Evolutionary conservation across 2,329 filamentous ascomycete genomes (phyloP).

Genomic region (Penicillium italicum): DNA sequence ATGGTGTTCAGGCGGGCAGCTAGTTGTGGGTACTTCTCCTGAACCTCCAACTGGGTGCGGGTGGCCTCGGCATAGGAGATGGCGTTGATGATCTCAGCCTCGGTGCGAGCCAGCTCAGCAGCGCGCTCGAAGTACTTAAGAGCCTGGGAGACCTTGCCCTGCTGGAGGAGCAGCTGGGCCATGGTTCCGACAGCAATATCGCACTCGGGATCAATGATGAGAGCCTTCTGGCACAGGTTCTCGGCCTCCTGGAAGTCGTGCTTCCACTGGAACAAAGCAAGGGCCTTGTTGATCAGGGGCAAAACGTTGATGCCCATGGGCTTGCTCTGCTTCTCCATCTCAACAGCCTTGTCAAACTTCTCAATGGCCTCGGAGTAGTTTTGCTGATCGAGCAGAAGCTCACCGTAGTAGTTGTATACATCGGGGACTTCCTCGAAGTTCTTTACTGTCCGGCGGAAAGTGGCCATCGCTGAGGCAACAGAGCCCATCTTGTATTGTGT

Average conservation of each 20-base stretch:
- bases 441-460: conserved; percentile 95
- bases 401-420: conserved; percentile 99
- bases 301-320: conserved; percentile 96
- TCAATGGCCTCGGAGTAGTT: conserved; percentile 94
- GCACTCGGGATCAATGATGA: conserved; percentile 97
- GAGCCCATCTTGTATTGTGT: conserved; percentile 99
- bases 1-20: conserved; percentile 67
- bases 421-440: conserved; percentile 96
- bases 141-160: conserved; percentile 93
- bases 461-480: conserved; percentile 96
- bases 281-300: conserved; percentile 96
- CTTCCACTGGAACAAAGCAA: conserved; percentile 97
- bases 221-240: conserved; percentile 92
- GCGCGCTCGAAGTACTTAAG: conserved; percentile 96
- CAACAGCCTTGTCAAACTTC: conserved; percentile 97
- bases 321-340: conserved; percentile 94
- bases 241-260: conserved; percentile 93
- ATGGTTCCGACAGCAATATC: conserved; percentile 98
- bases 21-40: conserved; percentile 79
- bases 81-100: conserved; percentile 93
- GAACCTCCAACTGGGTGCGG: conserved; percentile 87
- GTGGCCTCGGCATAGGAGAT: conserved; percentile 96
- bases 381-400: conserved; percentile 92
- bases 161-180: conserved; percentile 94
- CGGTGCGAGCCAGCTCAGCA: conserved; percentile 88